These are phyloP conservation scores for Teratosphaeria nubilosa DNA, from an alignment of 2,329 filamentous ascomycete species.

Conservation along the genomic window DNA sequence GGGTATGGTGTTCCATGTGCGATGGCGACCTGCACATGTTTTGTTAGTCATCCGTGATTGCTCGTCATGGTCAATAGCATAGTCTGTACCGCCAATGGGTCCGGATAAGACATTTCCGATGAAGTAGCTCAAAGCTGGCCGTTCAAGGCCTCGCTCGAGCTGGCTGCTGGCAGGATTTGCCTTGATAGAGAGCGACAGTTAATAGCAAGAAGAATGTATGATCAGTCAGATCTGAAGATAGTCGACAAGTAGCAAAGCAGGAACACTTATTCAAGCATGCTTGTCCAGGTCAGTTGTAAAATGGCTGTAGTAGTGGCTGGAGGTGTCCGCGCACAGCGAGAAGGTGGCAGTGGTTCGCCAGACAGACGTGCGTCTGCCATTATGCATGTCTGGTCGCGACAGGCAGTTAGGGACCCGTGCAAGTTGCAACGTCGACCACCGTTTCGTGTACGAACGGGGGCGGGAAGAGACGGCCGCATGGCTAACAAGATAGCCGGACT, in stretches of 20 bases:
- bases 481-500: background rate
- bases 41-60: background rate
- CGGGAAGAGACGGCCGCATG: background rate
- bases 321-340: background rate
- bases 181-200: too few species aligned
- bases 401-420: background rate
- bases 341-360: background rate
- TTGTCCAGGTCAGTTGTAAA: background rate
- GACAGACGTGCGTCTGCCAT: background rate
- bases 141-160: background rate
- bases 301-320: background rate
- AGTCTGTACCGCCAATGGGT: background rate
- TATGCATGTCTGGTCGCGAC: background rate
- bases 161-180: background rate
- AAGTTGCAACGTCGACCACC: background rate
- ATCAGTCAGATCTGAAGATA: background rate
- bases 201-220: too few species aligned
- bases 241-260: background rate
- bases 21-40: background rate
- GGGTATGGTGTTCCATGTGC: conserved; percentile 9
- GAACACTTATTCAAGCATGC: background rate
- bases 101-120: background rate
- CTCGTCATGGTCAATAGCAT: background rate
- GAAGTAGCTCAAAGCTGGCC: background rate
- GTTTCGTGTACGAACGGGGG: background rate